Evolutionary conservation across 2,329 filamentous ascomycete genomes (phyloP).

Genomic region (Cordyceps pruinosa): DNA sequence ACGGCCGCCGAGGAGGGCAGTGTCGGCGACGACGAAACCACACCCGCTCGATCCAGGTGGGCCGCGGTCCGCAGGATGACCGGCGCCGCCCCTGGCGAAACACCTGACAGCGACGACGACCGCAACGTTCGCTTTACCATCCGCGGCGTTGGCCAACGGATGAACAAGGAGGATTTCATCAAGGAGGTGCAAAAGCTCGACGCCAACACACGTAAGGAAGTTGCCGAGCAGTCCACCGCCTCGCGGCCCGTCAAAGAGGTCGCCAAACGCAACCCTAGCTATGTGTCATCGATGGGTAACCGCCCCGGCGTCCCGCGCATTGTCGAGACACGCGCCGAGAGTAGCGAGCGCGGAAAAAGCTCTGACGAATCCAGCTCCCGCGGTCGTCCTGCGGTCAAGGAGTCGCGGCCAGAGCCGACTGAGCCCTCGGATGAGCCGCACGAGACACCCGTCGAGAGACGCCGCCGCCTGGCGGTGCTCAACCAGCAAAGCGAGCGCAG

Average conservation of each 20-base stretch:
- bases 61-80: slow-evolving; percentile 7
- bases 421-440: slow-evolving; percentile 11
- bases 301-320: slow-evolving; percentile 8
- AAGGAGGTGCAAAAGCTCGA: slow-evolving; percentile 67
- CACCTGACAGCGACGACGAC: slow-evolving; percentile 55
- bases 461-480: slow-evolving; percentile 53
- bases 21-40: slow-evolving; percentile 22
- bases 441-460: slow-evolving; percentile 65
- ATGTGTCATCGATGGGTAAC: not conserved
- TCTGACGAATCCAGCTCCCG: not conserved
- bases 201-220: slow-evolving; percentile 51
- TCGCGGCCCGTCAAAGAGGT: slow-evolving; percentile 42
- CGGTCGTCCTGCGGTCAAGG: slow-evolving; percentile 3
- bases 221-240: slow-evolving; percentile 45
- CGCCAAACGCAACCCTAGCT: slow-evolving; percentile 28
- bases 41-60: not conserved
- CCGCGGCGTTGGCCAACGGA: slow-evolving; percentile 61
- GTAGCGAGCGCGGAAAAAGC: not conserved
- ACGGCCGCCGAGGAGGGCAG: slow-evolving; percentile 26
- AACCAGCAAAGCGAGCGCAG: slow-evolving; percentile 13
- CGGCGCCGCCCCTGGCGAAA: slow-evolving; percentile 15
- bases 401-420: slow-evolving; percentile 9
- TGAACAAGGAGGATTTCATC: slow-evolving; percentile 78
- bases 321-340: slow-evolving; percentile 6
- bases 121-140: slow-evolving; percentile 70